These are phyloP conservation scores for Pyrenula massariospora DNA, from an alignment of 495 filamentous ascomycete species.

Conservation along the genomic window DNA sequence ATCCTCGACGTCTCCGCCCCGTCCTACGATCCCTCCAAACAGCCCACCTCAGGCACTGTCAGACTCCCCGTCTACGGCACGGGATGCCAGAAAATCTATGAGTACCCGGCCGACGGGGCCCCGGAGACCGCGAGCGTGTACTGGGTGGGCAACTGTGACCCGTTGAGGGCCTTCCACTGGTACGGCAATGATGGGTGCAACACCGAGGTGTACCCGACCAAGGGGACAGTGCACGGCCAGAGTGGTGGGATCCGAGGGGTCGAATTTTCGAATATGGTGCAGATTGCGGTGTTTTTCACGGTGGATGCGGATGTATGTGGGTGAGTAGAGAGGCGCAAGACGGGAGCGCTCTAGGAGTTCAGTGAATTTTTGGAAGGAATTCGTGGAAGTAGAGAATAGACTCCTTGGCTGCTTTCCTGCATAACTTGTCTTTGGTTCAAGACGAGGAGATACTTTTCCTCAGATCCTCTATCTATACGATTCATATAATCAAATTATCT, in stretches of 20 bases:
- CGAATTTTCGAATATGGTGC: background rate
- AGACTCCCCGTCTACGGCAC: background rate
- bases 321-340: no score
- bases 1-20: background rate
- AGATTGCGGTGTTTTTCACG: background rate
- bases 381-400: no score
- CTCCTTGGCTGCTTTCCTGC: no score
- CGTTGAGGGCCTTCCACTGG: background rate
- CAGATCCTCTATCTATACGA: no score
- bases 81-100: background rate
- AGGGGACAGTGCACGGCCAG: background rate
- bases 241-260: background rate
- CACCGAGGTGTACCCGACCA: background rate
- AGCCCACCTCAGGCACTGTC: background rate
- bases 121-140: background rate
- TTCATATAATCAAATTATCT: no score
- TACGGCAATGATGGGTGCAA: background rate
- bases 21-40: background rate
- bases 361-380: no score
- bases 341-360: no score
- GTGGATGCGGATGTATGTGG: background rate
- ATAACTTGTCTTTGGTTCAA: no score
- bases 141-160: background rate
- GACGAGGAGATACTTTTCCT: no score
- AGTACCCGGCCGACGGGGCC: background rate